These are phyloP conservation scores for Boehmeria nivea DNA, from an alignment of 306 rosid genomes.

Conservation along the genomic window DNA sequence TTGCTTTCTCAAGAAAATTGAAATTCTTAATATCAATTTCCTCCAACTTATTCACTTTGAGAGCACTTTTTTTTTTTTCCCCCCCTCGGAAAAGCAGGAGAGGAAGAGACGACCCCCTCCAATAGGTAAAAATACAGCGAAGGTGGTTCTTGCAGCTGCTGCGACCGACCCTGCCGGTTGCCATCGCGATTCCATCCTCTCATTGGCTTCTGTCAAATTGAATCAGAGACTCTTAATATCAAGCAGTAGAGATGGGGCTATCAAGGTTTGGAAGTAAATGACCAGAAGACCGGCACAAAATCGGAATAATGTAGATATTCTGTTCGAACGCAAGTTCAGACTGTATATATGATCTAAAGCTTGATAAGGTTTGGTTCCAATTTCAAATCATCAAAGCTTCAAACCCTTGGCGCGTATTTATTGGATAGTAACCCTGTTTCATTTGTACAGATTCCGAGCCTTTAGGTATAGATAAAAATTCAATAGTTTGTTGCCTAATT, in stretches of 20 bases:
- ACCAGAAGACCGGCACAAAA: conserved; percentile 15
- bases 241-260: conserved; percentile 88
- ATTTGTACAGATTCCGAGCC: conserved; percentile 26
- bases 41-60: conserved; percentile 13
- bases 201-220: conserved; percentile 88
- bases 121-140: conserved; percentile 57
- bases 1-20: neutral
- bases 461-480: neutral
- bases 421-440: neutral
- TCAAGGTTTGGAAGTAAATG: conserved; percentile 95
- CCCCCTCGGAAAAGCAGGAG: conserved; percentile 74
- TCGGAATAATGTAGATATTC: conserved; percentile 59
- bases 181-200: conserved; percentile 76
- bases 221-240: conserved; percentile 82
- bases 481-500: too few relatives aligned
- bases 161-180: conserved; percentile 92
- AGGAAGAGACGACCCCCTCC: conserved; percentile 76
- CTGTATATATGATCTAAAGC: conserved; percentile 8
- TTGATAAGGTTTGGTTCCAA: conserved; percentile 14
- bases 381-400: conserved; percentile 1
- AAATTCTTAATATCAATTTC: neutral
- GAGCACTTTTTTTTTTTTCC: conserved; percentile 17
- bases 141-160: conserved; percentile 82
- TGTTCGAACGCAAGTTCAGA: conserved; percentile 23
- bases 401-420: conserved; percentile 2